Evolutionary conservation across 257 asterid species (phyloP).

Genomic region (Solanum paucissectum): DNA sequence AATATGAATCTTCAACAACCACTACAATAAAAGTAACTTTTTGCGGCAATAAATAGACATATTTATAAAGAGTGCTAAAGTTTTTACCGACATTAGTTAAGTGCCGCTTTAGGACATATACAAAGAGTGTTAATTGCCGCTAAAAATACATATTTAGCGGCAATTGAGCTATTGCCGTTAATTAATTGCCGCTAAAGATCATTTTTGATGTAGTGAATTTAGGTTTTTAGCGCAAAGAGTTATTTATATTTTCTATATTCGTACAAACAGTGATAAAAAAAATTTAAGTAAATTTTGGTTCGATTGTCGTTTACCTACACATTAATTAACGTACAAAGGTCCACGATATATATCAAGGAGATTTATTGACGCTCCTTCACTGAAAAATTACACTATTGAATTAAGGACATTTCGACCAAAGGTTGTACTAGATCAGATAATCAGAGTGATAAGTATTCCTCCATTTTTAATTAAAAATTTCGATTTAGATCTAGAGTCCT

Average conservation of each 20-base stretch:
- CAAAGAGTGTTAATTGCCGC: no score
- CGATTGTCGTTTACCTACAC: neutral
- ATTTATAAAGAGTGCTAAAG: no score
- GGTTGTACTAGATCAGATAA: no score
- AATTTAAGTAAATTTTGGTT: neutral
- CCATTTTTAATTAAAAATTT: fast-evolving
- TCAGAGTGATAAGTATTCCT: neutral
- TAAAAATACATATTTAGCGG: no score
- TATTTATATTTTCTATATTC: neutral
- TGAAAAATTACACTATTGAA: neutral
- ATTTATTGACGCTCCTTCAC: neutral
- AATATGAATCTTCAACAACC: neutral
- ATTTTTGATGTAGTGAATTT: no score
- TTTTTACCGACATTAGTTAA: no score
- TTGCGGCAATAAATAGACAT: no score
- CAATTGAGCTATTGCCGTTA: no score
- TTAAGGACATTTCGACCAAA: neutral
- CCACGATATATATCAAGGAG: neutral
- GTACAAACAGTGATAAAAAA: no score
- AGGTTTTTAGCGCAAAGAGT: neutral
- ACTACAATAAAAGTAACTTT: no score
- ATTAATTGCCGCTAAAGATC: no score
- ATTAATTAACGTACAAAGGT: neutral
- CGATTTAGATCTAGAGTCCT: fast-evolving
- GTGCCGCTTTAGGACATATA: no score